Evolutionary conservation across 2,329 filamentous ascomycete genomes (phyloP), one percentile per base, ranked within the genome.

Genomic region (Aspergillus amoenus): DNA sequence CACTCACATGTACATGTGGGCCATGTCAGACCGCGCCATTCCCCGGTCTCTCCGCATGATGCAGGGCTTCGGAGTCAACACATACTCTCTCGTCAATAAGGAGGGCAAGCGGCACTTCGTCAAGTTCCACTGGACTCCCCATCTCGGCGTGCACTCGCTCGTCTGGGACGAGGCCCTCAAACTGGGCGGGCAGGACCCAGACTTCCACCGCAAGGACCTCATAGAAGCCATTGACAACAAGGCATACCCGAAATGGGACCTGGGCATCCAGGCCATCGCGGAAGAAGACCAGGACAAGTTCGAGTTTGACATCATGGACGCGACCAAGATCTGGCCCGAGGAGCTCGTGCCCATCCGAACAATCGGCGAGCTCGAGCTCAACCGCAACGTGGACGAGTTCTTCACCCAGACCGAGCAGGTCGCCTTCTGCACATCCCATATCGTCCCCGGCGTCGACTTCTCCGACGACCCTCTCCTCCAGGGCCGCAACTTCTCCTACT

Each of bases 301-400:
- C 59, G 90, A 93, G 6, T 93, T 94, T 59, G 91, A 94, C 66
- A 88, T 93, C 30, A 82, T 95, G 1, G 91, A 95, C 64, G 87
- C 90, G 1, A 95, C 91, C 39, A 94, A 95, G 76, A 74, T 93
- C 24, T 94, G 90, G 90, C 91, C 90, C 0, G 89, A 94, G 68
- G 88, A 93, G 12, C 74, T 86, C 0, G 78, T 92, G 0, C 90
- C 90, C 0, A 81, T 93, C 18, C 83, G 88, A 7, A 90, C 91
- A 68, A 89, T 95, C 55, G 91, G 90, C 40, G 84, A 93, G 72
- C 70, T 95, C 1, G 87, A 93, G 69, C 81, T 95, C 5, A 93
- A 94, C 79, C 83, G 83, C 53, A 93, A 91, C 58, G 80, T 89
- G 1, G 89, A 93, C 61, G 90, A 95, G 69, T 94, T 84, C 77